Evolutionary conservation across 2,329 filamentous ascomycete species (phyloP).

Genomic region (Exophiala aquamarina): DNA sequence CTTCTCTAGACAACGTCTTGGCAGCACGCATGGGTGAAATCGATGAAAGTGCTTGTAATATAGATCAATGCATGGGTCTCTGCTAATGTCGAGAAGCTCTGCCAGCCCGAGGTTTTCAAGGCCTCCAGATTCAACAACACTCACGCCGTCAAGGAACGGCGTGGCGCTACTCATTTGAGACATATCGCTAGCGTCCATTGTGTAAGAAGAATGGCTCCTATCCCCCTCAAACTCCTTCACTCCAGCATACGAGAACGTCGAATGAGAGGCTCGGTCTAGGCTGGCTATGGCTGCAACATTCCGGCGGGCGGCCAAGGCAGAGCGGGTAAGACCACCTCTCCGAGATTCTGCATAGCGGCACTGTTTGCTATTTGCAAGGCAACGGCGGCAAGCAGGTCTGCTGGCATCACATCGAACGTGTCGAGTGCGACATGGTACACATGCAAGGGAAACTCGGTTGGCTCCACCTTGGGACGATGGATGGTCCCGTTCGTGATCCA

Average conservation of each 20-base stretch:
- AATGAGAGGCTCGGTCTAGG: slow-evolving; percentile 3
- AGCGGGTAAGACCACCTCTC: slow-evolving; percentile 36
- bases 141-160: too few relatives aligned
- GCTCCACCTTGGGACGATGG: not conserved
- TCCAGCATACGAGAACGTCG: not conserved
- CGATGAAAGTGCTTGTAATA: slow-evolving; percentile 36
- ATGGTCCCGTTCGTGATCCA: not conserved
- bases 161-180: too few relatives aligned
- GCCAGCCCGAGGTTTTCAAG: too few relatives aligned
- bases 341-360: slow-evolving; percentile 52
- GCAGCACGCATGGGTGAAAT: slow-evolving; percentile 33
- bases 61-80: slow-evolving; percentile 16
- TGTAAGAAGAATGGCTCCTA: not conserved
- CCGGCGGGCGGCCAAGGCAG: slow-evolving; percentile 23
- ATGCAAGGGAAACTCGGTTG: slow-evolving; percentile 19
- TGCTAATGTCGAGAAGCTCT: slow-evolving; percentile 14
- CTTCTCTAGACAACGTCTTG: slow-evolving; percentile 22
- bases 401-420: slow-evolving; percentile 50
- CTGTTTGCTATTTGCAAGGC: slow-evolving; percentile 41
- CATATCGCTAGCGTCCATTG: not conserved
- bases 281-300: slow-evolving; percentile 25
- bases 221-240: not conserved
- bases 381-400: slow-evolving; percentile 45
- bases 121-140: too few relatives aligned
- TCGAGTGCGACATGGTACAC: slow-evolving; percentile 37